Percentiles rank a stretch among this genome's conserved stretches.
phyloP scores from a whole-genome alignment of 495 filamentous ascomycete species.

The Podospora appendiculata region DNA sequence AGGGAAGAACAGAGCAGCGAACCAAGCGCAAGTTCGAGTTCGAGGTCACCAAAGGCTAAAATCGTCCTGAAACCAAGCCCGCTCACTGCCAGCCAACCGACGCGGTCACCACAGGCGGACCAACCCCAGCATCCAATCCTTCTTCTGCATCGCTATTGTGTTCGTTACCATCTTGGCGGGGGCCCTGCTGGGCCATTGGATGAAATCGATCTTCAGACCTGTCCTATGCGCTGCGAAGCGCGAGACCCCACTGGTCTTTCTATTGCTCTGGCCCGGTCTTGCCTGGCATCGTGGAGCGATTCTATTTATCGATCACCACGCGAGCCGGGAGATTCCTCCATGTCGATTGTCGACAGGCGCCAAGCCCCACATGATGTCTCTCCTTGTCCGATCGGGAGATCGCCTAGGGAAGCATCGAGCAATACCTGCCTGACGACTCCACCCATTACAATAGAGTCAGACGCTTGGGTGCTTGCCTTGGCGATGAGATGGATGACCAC shows the following conservation, averaged over 20 bases:
- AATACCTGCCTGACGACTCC: background rate
- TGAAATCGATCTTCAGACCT: constrained; percentile 11
- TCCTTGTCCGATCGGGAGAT: constrained; percentile 2
- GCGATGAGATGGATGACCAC: background rate
- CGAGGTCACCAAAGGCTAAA: constrained; percentile 18
- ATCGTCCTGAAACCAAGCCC: constrained; percentile 23
- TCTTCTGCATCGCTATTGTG: too few relatives aligned
- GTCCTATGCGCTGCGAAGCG: constrained; percentile 20
- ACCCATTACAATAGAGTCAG: too few relatives aligned
- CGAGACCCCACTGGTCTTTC: constrained; percentile 4
- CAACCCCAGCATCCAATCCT: constrained; percentile 2
- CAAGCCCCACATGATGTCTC: background rate
- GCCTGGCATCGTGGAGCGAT: background rate
- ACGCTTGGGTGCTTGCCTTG: too few relatives aligned
- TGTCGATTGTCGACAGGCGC: too few relatives aligned
- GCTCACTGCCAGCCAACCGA: constrained; percentile 22
- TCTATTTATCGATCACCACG: background rate
- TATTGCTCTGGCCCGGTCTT: background rate
- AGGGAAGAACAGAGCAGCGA: background rate
- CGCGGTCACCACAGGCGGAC: constrained; percentile 1
- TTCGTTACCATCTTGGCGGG: too few relatives aligned
- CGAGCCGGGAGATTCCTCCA: too few relatives aligned
- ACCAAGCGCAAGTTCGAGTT: background rate
- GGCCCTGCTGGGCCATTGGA: constrained; percentile 21
- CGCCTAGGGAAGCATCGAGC: background rate